Percentiles rank a stretch among this genome's conserved stretches.
Evolutionary conservation across 208 protist genomes (phyloP).

Genomic region (Trypanosoma grayi): DNA sequence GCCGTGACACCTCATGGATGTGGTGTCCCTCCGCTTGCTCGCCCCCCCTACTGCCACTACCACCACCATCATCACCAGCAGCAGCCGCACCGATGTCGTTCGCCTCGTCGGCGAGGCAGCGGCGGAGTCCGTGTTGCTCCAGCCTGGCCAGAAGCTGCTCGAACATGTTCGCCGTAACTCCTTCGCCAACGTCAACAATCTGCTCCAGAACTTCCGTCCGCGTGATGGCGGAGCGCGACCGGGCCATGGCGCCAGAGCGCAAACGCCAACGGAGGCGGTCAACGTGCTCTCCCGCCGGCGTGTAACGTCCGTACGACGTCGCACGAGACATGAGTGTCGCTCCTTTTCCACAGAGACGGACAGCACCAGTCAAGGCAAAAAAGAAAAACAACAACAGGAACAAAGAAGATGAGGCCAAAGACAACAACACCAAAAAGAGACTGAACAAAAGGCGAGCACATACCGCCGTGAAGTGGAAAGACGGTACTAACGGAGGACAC

Average conservation of each 20-base stretch:
- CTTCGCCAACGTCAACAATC: constrained; percentile 70
- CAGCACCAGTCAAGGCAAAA: constrained; percentile 3
- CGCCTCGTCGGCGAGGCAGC: constrained; percentile 39
- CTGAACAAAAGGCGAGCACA: no score
- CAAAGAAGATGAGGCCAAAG: neutral
- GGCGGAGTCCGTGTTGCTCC: constrained; percentile 82
- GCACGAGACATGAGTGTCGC: neutral
- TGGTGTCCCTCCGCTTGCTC: neutral
- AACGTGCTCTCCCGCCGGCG: neutral
- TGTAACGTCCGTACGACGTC: neutral
- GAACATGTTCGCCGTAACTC: constrained; percentile 37
- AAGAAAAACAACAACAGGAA: constrained; percentile 15
- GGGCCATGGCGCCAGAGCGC: constrained; percentile 49
- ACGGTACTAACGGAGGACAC: no score
- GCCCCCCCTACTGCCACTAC: no score
- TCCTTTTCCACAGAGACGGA: neutral
- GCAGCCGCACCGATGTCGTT: constrained; percentile 15
- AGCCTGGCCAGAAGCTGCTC: constrained; percentile 76
- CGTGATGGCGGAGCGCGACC: constrained; percentile 52
- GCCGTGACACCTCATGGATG: neutral
- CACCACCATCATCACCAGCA: constrained; percentile 1
- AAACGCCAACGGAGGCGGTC: constrained; percentile 35
- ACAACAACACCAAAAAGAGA: neutral
- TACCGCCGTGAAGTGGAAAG: no score
- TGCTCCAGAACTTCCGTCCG: constrained; percentile 16